phyloP scores from a whole-genome alignment of 768 basidiomycete genomes.

The Xerocomus spinulosus region DNA sequence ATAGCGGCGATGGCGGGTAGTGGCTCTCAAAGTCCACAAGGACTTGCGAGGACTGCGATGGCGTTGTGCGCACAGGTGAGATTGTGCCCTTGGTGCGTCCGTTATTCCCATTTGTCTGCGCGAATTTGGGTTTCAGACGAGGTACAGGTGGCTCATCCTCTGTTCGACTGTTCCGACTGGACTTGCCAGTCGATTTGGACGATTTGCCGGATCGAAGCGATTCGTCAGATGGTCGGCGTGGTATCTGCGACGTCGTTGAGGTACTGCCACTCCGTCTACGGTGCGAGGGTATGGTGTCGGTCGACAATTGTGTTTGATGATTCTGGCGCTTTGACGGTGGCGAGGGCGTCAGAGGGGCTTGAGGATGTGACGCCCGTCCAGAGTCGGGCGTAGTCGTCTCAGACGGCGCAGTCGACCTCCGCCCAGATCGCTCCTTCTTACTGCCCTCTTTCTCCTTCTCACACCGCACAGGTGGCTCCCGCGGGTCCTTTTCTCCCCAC shows the following conservation, averaged over 20 bases:
- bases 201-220: slow-evolving; percentile 42
- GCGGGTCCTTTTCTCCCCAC: slow-evolving; percentile 28
- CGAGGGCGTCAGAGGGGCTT: slow-evolving; percentile 15
- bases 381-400: slow-evolving; percentile 17
- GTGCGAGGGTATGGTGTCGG: slow-evolving; percentile 16
- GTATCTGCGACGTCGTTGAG: slow-evolving; percentile 15
- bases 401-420: slow-evolving; percentile 16
- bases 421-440: slow-evolving; percentile 14
- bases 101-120: slow-evolving; percentile 12
- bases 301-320: slow-evolving; percentile 30
- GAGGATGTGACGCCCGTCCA: slow-evolving; percentile 26
- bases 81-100: slow-evolving; percentile 44
- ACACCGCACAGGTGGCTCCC: slow-evolving; percentile 11
- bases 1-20: slow-evolving; percentile 28
- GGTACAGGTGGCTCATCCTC: slow-evolving; percentile 30
- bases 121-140: slow-evolving; percentile 28
- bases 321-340: slow-evolving; percentile 19
- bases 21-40: slow-evolving; percentile 23
- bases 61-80: slow-evolving; percentile 14
- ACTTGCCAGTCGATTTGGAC: slow-evolving; percentile 28
- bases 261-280: slow-evolving; percentile 29
- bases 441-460: slow-evolving; percentile 19
- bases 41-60: slow-evolving; percentile 27
- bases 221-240: slow-evolving; percentile 35
- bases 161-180: slow-evolving; percentile 25